phyloP scores from a whole-genome alignment of 208 protist genomes.

The Acanthamoeba triangularis region DNA sequence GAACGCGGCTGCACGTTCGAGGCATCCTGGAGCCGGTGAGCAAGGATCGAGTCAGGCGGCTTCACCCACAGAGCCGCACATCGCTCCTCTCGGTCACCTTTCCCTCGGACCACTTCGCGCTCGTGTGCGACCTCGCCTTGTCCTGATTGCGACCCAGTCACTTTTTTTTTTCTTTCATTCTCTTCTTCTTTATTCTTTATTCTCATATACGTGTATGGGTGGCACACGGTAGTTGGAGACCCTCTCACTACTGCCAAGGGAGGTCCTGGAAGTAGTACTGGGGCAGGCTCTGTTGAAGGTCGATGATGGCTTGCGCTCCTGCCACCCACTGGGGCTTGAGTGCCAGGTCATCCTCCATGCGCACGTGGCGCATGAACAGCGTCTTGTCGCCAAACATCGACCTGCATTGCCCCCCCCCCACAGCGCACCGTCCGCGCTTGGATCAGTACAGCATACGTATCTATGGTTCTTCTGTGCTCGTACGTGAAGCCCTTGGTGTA shows the following conservation, averaged over 20 bases:
- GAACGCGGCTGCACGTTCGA: background rate
- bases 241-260: background rate
- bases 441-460: background rate
- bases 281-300: background rate
- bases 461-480: background rate
- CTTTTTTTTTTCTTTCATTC: too few species aligned
- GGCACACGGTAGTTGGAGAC: too few species aligned
- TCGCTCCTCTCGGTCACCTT: constrained; percentile 4
- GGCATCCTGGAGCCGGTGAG: background rate
- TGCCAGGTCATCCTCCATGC: constrained; percentile 40
- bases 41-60: background rate
- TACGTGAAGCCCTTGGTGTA: background rate
- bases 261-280: constrained; percentile 32
- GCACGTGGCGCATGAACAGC: background rate
- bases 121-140: background rate
- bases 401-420: background rate
- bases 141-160: too few species aligned
- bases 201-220: background rate
- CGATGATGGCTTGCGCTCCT: background rate
- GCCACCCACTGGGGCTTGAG: background rate
- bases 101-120: constrained; percentile 14
- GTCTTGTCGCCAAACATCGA: background rate
- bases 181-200: too few species aligned
- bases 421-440: background rate
- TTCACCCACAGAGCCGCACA: background rate